Evolutionary conservation across 1,284 basidiomycete species (phyloP).

Genomic region (Fereydounia khargensis): DNA sequence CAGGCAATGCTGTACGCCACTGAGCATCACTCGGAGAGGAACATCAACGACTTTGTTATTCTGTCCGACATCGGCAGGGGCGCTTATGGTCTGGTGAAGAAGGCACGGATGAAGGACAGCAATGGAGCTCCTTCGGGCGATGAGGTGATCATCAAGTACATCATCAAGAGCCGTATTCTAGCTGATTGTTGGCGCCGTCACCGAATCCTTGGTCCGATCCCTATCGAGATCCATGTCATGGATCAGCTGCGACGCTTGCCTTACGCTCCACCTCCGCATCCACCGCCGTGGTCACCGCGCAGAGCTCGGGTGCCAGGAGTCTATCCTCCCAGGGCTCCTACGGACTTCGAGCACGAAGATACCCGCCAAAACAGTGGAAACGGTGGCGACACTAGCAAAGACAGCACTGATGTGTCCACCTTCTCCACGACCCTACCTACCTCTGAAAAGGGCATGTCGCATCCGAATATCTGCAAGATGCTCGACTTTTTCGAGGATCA

Average conservation of each 20-base stretch:
- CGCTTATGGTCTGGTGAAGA: constrained; percentile 94
- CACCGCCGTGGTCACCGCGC: constrained; percentile 34
- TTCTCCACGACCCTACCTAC: no score
- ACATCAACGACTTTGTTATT: constrained; percentile 48
- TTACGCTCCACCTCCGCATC: constrained; percentile 24
- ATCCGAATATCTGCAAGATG: constrained; percentile 88
- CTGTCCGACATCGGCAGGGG: constrained; percentile 66
- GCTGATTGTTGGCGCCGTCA: constrained; percentile 98
- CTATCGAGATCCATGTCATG: constrained; percentile 98
- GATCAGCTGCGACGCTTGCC: constrained; percentile 73
- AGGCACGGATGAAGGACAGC: constrained; percentile 73
- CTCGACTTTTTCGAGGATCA: constrained; percentile 97
- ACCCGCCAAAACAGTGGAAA: no score
- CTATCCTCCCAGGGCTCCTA: not conserved
- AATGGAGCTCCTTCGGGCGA: constrained; percentile 64
- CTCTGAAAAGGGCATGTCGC: no score
- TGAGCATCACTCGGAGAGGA: constrained; percentile 12
- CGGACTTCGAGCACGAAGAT: no score
- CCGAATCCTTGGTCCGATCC: constrained; percentile 88
- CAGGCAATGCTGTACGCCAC: constrained; percentile 4
- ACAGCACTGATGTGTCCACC: not conserved
- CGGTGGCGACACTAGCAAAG: no score
- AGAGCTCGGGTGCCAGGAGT: constrained; percentile 1
- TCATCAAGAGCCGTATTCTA: constrained; percentile 95
- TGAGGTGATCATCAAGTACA: constrained; percentile 87